phyloP scores from a whole-genome alignment of 371 early-diverging fungal species.

The Chytridiales sp. region DNA sequence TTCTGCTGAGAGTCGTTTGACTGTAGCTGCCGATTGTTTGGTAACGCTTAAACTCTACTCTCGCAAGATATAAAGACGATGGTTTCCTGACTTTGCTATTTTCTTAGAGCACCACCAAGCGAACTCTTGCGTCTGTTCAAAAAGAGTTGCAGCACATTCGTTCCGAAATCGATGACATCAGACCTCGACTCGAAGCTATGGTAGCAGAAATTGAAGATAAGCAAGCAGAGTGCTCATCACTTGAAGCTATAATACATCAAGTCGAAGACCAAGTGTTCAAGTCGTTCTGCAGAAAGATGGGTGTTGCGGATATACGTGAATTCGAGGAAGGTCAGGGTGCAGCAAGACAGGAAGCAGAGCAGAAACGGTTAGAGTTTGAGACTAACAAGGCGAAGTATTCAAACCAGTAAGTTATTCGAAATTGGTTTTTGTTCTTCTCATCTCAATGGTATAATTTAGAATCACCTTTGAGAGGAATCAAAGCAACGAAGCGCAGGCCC shows the following conservation, averaged over 20 bases:
- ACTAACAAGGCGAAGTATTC: constrained; percentile 72
- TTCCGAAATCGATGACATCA: constrained; percentile 12
- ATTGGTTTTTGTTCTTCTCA: constrained; percentile 3
- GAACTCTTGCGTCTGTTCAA: constrained; percentile 30
- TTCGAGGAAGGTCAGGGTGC: constrained; percentile 77
- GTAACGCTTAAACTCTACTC: constrained; percentile 11
- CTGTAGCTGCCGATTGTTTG: constrained; percentile 35
- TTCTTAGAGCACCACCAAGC: constrained; percentile 32
- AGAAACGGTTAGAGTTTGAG: constrained; percentile 70
- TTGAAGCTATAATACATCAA: constrained; percentile 55
- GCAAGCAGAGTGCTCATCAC: constrained; percentile 29
- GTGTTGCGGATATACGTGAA: constrained; percentile 76
- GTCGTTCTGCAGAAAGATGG: constrained; percentile 70
- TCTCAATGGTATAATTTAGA: constrained; percentile 17
- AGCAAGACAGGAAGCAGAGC: constrained; percentile 66
- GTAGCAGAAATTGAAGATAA: constrained; percentile 2
- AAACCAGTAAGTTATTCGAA: constrained; percentile 36
- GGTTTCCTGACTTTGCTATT: background rate
- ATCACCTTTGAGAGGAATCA: constrained; percentile 75
- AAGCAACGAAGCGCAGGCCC: constrained; percentile 60
- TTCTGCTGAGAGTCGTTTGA: constrained; percentile 27
- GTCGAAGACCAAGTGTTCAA: constrained; percentile 77
- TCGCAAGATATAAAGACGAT: background rate
- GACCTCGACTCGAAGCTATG: constrained; percentile 8
- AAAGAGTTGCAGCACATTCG: constrained; percentile 36